Conservation (phyloP, 805 yeast genomes). For the Debaryomyces maramus region DNA sequence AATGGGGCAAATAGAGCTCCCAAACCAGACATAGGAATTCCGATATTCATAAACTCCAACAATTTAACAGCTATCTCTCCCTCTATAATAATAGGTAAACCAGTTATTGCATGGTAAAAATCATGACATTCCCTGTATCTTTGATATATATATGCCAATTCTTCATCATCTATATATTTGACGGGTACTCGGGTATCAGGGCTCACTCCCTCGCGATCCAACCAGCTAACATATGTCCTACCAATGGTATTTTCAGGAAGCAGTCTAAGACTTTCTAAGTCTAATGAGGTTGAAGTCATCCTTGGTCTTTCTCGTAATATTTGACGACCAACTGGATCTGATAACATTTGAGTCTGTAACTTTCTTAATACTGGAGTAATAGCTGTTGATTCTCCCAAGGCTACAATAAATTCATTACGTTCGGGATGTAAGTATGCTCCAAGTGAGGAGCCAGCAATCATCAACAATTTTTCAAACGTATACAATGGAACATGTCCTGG, state of each 20-base stretch:
- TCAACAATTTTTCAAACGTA: slow-evolving; percentile 55
- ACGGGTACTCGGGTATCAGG: slow-evolving; percentile 94
- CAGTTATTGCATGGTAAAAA: slow-evolving; percentile 89
- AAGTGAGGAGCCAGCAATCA: slow-evolving; percentile 72
- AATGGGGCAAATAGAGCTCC: slow-evolving; percentile 91
- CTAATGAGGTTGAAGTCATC: slow-evolving; percentile 69
- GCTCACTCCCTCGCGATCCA: slow-evolving; percentile 81
- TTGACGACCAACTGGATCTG: slow-evolving; percentile 72
- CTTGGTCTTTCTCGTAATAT: slow-evolving; percentile 80
- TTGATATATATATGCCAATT: slow-evolving; percentile 88
- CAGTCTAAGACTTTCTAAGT: slow-evolving; percentile 57
- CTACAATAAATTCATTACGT: slow-evolving; percentile 71
- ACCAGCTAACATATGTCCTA: slow-evolving; percentile 75
- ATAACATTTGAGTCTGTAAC: slow-evolving; percentile 71
- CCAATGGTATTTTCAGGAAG: slow-evolving; percentile 77
- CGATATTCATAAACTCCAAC: slow-evolving; percentile 87
- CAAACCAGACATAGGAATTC: slow-evolving; percentile 92
- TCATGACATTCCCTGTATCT: slow-evolving; percentile 97
- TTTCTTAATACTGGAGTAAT: slow-evolving; percentile 61
- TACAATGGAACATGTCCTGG: slow-evolving; percentile 81
- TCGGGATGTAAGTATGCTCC: slow-evolving; percentile 80
- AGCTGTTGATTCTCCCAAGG: slow-evolving; percentile 89
- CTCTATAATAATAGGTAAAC: slow-evolving; percentile 86
- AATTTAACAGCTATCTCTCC: slow-evolving; percentile 96
- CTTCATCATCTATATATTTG: slow-evolving; percentile 82